Evolutionary conservation across 2,329 filamentous ascomycete species (phyloP).

Genomic region (Xenoacremonium recifei): DNA sequence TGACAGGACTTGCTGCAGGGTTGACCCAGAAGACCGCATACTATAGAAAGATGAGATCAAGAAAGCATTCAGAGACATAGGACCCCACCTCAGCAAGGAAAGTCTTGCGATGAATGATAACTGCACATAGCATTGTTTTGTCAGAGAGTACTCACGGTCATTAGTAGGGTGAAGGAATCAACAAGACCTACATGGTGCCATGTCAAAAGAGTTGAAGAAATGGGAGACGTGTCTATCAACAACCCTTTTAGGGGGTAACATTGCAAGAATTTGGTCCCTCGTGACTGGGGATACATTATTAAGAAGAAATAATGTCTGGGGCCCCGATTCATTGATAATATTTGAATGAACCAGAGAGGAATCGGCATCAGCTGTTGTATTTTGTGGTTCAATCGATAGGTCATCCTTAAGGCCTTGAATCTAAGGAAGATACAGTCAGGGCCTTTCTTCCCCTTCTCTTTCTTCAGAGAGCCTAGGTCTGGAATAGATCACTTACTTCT

Average conservation of each 20-base stretch:
- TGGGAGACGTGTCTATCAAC: slow-evolving; percentile 17
- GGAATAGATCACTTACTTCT: slow-evolving; percentile 1
- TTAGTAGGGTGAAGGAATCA: neutral
- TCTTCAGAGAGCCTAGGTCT: neutral
- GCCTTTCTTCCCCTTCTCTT: too few relatives aligned
- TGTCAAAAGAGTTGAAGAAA: slow-evolving; percentile 18
- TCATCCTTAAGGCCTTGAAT: slow-evolving; percentile 7
- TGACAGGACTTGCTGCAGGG: slow-evolving; percentile 3
- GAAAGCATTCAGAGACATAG: too few relatives aligned
- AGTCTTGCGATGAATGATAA: slow-evolving; percentile 4
- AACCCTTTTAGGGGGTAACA: slow-evolving; percentile 12
- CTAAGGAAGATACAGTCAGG: too few relatives aligned
- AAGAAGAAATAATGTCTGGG: slow-evolving; percentile 4
- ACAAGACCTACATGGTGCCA: slow-evolving; percentile 6
- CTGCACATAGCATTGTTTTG: too few relatives aligned
- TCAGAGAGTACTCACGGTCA: too few relatives aligned
- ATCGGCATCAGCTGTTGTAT: neutral
- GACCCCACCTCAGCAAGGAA: slow-evolving; percentile 5
- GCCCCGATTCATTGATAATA: neutral
- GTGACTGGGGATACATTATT: neutral
- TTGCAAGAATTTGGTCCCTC: slow-evolving; percentile 10
- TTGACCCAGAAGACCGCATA: slow-evolving; percentile 6
- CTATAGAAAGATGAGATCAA: neutral
- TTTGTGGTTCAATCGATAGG: slow-evolving; percentile 1
- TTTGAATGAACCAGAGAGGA: slow-evolving; percentile 1